These are phyloP conservation scores for Saccharum hybrid DNA, from an alignment of 202 grass and related monocot genomes.

Conservation along the genomic window DNA sequence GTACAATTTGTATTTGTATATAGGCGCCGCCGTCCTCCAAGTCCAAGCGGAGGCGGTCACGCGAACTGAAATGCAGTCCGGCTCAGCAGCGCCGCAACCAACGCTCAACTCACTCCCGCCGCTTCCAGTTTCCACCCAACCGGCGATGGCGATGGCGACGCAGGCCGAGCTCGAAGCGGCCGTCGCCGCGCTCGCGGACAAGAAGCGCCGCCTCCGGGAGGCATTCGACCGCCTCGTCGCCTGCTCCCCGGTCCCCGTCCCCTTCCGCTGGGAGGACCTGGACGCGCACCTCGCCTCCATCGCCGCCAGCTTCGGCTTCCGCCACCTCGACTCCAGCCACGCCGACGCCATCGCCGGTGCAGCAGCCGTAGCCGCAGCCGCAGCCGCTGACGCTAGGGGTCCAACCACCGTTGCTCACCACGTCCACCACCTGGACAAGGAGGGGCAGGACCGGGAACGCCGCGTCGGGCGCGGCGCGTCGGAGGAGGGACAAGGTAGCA, in stretches of 20 bases:
- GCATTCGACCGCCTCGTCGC: conserved; percentile 44
- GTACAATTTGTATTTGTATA: not conserved
- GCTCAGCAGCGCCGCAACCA: not conserved
- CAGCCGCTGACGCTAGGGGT: not conserved
- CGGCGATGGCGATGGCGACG: not conserved
- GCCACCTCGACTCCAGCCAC: not conserved
- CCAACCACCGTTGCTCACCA: not conserved
- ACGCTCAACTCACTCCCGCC: not conserved
- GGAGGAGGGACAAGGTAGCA: conserved; percentile 11
- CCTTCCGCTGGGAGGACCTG: conserved; percentile 53
- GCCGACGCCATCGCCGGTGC: not conserved
- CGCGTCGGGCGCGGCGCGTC: not conserved
- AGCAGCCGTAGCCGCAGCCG: not conserved
- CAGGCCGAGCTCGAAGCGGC: conserved; percentile 44
- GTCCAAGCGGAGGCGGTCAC: not conserved
- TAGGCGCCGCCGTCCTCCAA: not conserved
- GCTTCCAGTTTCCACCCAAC: not conserved
- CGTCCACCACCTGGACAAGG: not conserved
- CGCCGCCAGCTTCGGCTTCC: not conserved
- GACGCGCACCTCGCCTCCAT: conserved; percentile 49
- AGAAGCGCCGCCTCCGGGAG: conserved; percentile 42
- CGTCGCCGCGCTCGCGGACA: conserved; percentile 22
- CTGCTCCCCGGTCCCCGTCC: conserved; percentile 33
- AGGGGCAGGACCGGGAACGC: not conserved
- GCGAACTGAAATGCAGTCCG: not conserved